phyloP scores from a whole-genome alignment of 2,329 filamentous ascomycete species.

The Dothiorella sarmentorum region DNA sequence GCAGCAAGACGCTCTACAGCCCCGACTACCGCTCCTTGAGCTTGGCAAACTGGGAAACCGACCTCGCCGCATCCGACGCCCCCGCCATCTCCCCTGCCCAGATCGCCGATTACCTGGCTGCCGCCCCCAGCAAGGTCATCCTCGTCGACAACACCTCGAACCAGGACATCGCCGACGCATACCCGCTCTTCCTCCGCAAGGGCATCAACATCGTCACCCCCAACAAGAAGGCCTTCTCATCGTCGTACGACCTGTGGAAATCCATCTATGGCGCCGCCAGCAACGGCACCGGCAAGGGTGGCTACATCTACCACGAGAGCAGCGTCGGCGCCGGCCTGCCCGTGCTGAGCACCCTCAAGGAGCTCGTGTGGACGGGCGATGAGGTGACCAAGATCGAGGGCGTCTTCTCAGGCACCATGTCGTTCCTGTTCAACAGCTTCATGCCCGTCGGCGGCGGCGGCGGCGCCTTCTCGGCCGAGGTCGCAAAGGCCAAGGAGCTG shows the following conservation, averaged over 20 bases:
- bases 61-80: slow-evolving; percentile 62
- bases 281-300: slow-evolving; percentile 54
- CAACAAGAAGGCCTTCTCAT: slow-evolving; percentile 97
- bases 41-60: slow-evolving; percentile 57
- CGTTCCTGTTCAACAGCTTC: slow-evolving; percentile 97
- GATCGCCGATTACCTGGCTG: slow-evolving; percentile 72
- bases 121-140: slow-evolving; percentile 73
- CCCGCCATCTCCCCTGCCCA: slow-evolving; percentile 65
- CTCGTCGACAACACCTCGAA: slow-evolving; percentile 96
- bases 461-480: slow-evolving; percentile 86
- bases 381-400: slow-evolving; percentile 90
- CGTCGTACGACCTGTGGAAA: slow-evolving; percentile 75
- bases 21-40: slow-evolving; percentile 66
- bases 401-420: slow-evolving; percentile 96
- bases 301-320: slow-evolving; percentile 91
- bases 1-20: slow-evolving; percentile 75
- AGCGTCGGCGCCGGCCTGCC: slow-evolving; percentile 91
- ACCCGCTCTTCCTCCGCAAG: slow-evolving; percentile 74
- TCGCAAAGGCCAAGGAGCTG: slow-evolving; percentile 84
- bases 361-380: slow-evolving; percentile 92
- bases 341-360: slow-evolving; percentile 87
- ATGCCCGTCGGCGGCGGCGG: slow-evolving; percentile 73
- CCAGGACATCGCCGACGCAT: slow-evolving; percentile 76
- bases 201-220: slow-evolving; percentile 92
- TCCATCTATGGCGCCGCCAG: slow-evolving; percentile 76